Evolutionary conservation across 257 asterid species (phyloP), one percentile per base, ranked within the genome.

Genomic region (Echium plantagineum): DNA sequence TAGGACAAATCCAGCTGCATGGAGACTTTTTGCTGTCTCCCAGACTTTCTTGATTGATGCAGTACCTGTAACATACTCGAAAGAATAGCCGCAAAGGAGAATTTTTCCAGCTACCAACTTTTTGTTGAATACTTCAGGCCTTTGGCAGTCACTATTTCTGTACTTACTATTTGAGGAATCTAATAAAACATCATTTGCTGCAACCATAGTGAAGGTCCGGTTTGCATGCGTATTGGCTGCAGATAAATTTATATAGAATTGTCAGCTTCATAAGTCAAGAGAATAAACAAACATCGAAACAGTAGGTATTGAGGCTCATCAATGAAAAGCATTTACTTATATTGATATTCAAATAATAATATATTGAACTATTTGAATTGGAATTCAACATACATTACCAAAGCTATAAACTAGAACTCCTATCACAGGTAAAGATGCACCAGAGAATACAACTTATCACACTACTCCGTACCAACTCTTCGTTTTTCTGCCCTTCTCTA

Each of bases 81-180:
- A 93, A 49, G 99, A 86, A 75, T 89, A 89, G 60, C 99, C 99
- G 68, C 99, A 93, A 24, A 93, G 94, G 78, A 93, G 90, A 71
- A 93, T 89, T 64, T 84, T 93, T 55, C 97, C 99, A 66, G 76
- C 77, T 67, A 93, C 97, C 78, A 89, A 76, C 42, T 83, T 80
- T 67, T 80, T 93, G 75, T 93, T 93, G 57, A 93, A 62, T 74
- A 89, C 81, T 75, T 89, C 97, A 15, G 99, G 97, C 75, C 78
- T 74, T 68, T 93, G 99, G 87, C 99, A 93, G 68, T 93, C 99
- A 24, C 84, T 75, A 52, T 94, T 89, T 59, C 81, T 83, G 58
- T 73, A 79, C 74, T 74, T 89, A 58, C 72, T 31, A 63, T 54
- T 83, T 7, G 99, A 84, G 26, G 95, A 80, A 80, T 77, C 97